Evolutionary conservation across 1,284 basidiomycete genomes (phyloP), one percentile per base, ranked within the genome.

Genomic region (Malassezia nana): DNA sequence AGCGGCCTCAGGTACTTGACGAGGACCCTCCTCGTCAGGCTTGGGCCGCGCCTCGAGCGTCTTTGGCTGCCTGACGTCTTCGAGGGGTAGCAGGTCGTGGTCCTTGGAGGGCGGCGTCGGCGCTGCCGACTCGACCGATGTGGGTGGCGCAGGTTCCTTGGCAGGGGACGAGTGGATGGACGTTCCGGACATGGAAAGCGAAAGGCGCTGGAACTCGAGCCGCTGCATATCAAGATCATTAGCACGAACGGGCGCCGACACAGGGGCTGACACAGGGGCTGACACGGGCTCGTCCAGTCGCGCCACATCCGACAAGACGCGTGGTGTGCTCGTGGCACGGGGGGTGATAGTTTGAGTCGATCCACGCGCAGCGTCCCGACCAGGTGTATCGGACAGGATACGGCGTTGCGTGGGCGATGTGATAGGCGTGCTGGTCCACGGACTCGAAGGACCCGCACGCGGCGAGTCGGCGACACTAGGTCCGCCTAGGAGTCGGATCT

Each of bases 401-500:
- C 35, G 35, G 1, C 35, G 35, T 15, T 38, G 35, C 35, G 18
- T 38, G 18, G 35, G 35, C 35, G 35, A 38, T 10, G 35, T 5
- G 3, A 38, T 12, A n/a, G 35, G 35, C 18, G 35, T 20, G 3
- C 35, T 20, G 18, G 12, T 8, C 35, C 35, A 38, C 5, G 5
- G 16, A 38, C 35, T 38, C 35, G 20, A 4, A 9, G 35, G 20
- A 6, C 18, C 18, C 7, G 35, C 35, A n/a, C 35, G 35, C 16
- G 35, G 35, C 35, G 35, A 38, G 16, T 38, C 35, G 35, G 35
- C 12, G 16, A 2, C 35, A 9, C 16, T 9, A 1, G 6, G 18
- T 9, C 35, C 35, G 18, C 35, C 35, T 4, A 55, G 15, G 18
- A 49, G 32, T 4, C 53, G 53, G n/a, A 55, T 46, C 7, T 32